These are phyloP conservation scores for Globisporangium recalcitrans DNA, from an alignment of 352 stramenopile genomes.

Conservation along the genomic window DNA sequence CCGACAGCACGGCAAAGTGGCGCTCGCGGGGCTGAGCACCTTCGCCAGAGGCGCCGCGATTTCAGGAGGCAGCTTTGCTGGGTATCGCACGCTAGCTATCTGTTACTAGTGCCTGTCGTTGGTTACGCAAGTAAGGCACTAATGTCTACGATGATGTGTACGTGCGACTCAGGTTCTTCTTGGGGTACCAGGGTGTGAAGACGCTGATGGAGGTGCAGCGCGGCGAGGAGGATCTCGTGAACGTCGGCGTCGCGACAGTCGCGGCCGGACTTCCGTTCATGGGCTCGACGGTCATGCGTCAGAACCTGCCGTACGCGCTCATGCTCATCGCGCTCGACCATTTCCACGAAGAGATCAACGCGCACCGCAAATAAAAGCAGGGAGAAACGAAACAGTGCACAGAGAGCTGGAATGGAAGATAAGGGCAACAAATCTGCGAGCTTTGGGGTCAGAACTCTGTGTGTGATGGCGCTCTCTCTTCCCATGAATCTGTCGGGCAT, in stretches of 20 bases:
- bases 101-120: not conserved
- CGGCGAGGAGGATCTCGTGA: slow-evolving; percentile 47
- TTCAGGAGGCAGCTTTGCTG: slow-evolving; percentile 55
- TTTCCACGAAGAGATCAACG: slow-evolving; percentile 77
- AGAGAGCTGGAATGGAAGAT: not conserved
- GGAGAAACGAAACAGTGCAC: not conserved
- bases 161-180: slow-evolving; percentile 55
- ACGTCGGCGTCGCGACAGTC: slow-evolving; percentile 50
- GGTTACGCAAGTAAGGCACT: not conserved
- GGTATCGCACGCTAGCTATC: slow-evolving; percentile 20
- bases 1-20: slow-evolving; percentile 47
- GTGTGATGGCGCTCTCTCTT: not conserved
- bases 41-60: slow-evolving; percentile 47
- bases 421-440: not conserved
- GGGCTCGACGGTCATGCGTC: slow-evolving; percentile 53
- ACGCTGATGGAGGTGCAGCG: slow-evolving; percentile 60
- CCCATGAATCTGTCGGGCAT: not conserved
- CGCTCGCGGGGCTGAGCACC: slow-evolving; percentile 36
- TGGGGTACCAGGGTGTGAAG: slow-evolving; percentile 71
- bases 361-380: slow-evolving; percentile 30
- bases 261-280: slow-evolving; percentile 53
- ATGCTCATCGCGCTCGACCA: slow-evolving; percentile 77
- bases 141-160: not conserved
- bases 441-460: not conserved
- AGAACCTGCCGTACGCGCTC: slow-evolving; percentile 70